Percentiles rank a stretch among this genome's conserved stretches.
Evolutionary conservation across 306 rosid genomes (phyloP).

Genomic region (Senna tora): DNA sequence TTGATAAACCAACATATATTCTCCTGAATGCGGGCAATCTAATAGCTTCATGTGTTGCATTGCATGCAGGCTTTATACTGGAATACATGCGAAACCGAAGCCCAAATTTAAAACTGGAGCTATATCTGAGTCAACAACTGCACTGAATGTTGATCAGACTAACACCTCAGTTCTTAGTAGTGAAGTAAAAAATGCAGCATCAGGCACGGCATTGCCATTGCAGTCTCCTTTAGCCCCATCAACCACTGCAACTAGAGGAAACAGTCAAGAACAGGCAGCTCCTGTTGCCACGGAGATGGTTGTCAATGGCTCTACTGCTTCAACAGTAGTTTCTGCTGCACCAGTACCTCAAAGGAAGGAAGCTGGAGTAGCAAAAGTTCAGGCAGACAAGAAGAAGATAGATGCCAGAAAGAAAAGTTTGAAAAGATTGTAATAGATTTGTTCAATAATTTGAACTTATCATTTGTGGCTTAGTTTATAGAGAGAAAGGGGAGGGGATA

Average conservation of each 20-base stretch:
- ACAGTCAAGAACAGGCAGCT: conserved; percentile 56
- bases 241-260: conserved; percentile 54
- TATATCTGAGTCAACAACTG: conserved; percentile 91
- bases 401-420: conserved; percentile 98
- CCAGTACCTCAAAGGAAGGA: conserved; percentile 56
- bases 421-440: conserved; percentile 79
- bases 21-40: neutral
- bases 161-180: conserved; percentile 60
- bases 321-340: conserved; percentile 43
- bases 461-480: conserved; percentile 41
- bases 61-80: conserved; percentile 80
- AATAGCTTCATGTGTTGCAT: neutral
- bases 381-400: conserved; percentile 89
- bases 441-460: conserved; percentile 41
- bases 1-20: neutral
- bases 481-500: neutral
- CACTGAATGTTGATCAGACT: conserved; percentile 81
- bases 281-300: conserved; percentile 40
- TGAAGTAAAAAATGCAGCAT: conserved; percentile 57
- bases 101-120: conserved; percentile 92
- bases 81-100: conserved; percentile 91
- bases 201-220: conserved; percentile 49
- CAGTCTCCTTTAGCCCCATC: conserved; percentile 46
- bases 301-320: conserved; percentile 45
- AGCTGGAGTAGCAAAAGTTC: conserved; percentile 62